Evolutionary conservation across 306 rosid genomes (phyloP), one percentile per base, ranked within the genome.

Genomic region (Neltuma alba): DNA sequence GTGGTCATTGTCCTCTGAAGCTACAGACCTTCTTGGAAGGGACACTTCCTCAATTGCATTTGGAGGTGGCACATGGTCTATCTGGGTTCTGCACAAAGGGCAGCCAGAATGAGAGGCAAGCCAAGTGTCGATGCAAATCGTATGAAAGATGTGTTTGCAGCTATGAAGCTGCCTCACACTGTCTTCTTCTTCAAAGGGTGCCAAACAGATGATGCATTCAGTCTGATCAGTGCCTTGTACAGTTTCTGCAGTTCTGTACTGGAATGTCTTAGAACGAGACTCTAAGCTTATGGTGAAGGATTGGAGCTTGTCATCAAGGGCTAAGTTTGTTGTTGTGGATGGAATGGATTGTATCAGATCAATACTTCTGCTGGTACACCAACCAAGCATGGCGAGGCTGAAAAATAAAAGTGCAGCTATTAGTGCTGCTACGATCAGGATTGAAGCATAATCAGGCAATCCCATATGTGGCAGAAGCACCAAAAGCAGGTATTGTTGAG

Each of bases 101-200:
- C 89, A 86, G 0, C 87, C 89, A 13, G 81, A 76, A 45, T 77
- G 81, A 62, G 87, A 77, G 21, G 58, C 55, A 14, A 86, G 78
- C 89, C 89, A 86, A 47, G n/a, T 74, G 41, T 86, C 87, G 11
- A 86, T 76, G 61, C 89, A 86, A 69, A 36, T n/a, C 2, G 79
- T 83, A 36, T 86, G 89, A 57, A 86, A 86, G 21, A 77, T 23
- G 41, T 86, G 89, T 27, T 18, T 83, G 83, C 89, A 86, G 9
- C n/a, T 61, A 57, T 80, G 86, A 77, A 83, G 89, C 76, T 74
- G 79, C 14, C 87, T 60, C 1, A 83, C 70, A 23, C 79, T 72
- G 8, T 86, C 87, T 30, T 77, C 85, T 69, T 83, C 81, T 74
- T 77, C 85, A 45, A 86, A 86, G 21, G 18, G 21, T 36, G 81